phyloP scores from a whole-genome alignment of 208 protist genomes.

The Angomonas deanei region DNA sequence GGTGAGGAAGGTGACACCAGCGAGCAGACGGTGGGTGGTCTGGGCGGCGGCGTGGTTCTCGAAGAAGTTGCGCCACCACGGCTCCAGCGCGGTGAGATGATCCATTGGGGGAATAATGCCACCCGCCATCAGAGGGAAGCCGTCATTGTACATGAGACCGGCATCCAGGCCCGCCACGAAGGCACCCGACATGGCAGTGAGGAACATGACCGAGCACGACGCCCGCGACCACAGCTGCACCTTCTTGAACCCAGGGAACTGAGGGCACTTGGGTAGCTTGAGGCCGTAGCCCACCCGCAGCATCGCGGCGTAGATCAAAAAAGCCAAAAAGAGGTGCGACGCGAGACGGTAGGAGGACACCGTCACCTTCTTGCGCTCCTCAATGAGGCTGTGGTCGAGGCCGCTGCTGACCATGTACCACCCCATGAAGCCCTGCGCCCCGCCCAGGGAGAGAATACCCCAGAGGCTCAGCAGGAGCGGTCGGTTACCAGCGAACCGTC shows the following conservation, averaged over 20 bases:
- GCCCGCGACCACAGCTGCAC: conserved; percentile 53
- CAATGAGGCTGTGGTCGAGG: conserved; percentile 80
- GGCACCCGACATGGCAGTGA: conserved; percentile 80
- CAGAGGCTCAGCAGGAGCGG: conserved; percentile 39
- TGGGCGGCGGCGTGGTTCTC: conserved; percentile 81
- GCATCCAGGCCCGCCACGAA: conserved; percentile 90
- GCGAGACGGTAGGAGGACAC: conserved; percentile 90
- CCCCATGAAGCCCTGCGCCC: conserved; percentile 90
- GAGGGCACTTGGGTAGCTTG: conserved; percentile 32
- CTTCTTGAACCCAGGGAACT: conserved; percentile 29
- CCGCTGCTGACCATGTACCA: conserved; percentile 98
- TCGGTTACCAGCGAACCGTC: conserved; percentile 44
- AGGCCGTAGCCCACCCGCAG: conserved; percentile 73
- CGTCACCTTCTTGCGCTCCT: conserved; percentile 68
- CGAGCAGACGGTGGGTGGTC: conserved; percentile 70
- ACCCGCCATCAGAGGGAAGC: conserved; percentile 85
- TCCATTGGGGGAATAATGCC: conserved; percentile 67
- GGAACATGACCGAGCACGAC: conserved; percentile 63
- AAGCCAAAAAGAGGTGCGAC: conserved; percentile 91
- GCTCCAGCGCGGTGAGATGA: conserved; percentile 60
- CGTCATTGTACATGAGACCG: conserved; percentile 88
- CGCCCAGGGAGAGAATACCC: conserved; percentile 59
- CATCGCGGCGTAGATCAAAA: conserved; percentile 91
- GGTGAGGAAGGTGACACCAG: conserved; percentile 34
- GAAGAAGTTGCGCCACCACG: conserved; percentile 76